Base-by-base conservation (phyloP, 257 asterid genomes). In the Vinca minor region DNA sequence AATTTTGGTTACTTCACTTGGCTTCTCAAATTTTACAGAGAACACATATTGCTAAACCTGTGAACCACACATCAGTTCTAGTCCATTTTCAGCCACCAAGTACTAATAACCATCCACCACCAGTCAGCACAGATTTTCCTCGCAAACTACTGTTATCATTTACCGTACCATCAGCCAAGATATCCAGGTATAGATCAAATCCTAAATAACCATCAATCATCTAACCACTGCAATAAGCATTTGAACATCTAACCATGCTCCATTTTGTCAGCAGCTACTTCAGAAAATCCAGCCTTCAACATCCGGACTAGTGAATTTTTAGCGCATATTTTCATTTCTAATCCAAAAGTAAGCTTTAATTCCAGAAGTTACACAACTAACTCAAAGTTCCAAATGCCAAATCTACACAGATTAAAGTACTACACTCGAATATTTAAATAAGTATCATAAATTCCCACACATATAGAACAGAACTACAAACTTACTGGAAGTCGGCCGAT, bases 401-500 rank as follows among this genome's bases (percentile, higher is more conserved):
- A 42, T 47, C 23, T 39, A 17, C 10, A 42, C 21, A 41, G 15
- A 39, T 1, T 17, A 59, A 1, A 36, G 3, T 34, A 34, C 4
- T 34, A 34, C 38, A 55, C 13, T 13, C 20, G 17, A 15, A 13
- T 5, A 0, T 45, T 3, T 41, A 47, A 23, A 49, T 35, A 38
- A 32, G 14, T 14, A 29, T 6, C 8, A 53, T 26, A 38, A 26
- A 4, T 26, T 53, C 20, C 20, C 48, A 32, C 45, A 36, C 25
- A 39, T 15, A 1, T 42, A 31, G 21, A 36, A 12, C 11, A 26
- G n/a, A 44, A 63, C 8, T 31, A 48, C 25, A 36, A 46, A 2
- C 47, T 78, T 78, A 87, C 96, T 89, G 59, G 82, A 73, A n/a
- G 94, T 77, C 23, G 76, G 85, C 61, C 91, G 77, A 59, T 69